Evolutionary conservation across 2,329 filamentous ascomycete species (phyloP).

Genomic region (Fusarium acutatum): DNA sequence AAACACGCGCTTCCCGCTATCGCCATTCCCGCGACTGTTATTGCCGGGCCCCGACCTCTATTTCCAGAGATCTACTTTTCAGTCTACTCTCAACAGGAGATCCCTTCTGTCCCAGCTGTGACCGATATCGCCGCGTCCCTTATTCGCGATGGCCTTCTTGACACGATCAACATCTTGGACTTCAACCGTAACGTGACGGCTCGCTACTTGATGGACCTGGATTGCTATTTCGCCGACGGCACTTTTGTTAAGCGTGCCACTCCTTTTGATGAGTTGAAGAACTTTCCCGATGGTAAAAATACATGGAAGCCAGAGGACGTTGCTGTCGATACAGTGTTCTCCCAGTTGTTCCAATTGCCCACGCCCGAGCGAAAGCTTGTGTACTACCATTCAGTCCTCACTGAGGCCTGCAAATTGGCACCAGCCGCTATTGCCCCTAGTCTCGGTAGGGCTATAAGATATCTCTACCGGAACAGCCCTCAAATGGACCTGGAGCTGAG

Average conservation of each 20-base stretch:
- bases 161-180: constrained; percentile 93
- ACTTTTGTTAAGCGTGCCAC: constrained; percentile 96
- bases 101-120: constrained; percentile 85
- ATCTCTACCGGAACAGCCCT: constrained; percentile 83
- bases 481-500: constrained; percentile 86
- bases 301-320: constrained; percentile 99
- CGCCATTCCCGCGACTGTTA: constrained; percentile 77
- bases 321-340: constrained; percentile 96
- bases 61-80: constrained; percentile 96
- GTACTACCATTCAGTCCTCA: constrained; percentile 95
- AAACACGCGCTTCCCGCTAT: constrained; percentile 85
- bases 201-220: constrained; percentile 89
- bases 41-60: constrained; percentile 76
- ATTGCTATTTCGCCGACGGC: constrained; percentile 89
- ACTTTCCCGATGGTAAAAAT: constrained; percentile 69
- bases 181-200: constrained; percentile 91
- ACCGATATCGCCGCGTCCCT: constrained; percentile 81
- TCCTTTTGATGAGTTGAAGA: constrained; percentile 86
- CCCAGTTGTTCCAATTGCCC: constrained; percentile 89
- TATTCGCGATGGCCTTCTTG: constrained; percentile 84
- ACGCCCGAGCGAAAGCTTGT: constrained; percentile 90
- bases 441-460: constrained; percentile 90
- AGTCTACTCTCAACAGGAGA: constrained; percentile 86
- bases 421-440: constrained; percentile 96
- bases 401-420: constrained; percentile 94